Evolutionary conservation across 257 asterid species (phyloP), one percentile per base, ranked within the genome.

Genomic region (Phtheirospermum japonicum): DNA sequence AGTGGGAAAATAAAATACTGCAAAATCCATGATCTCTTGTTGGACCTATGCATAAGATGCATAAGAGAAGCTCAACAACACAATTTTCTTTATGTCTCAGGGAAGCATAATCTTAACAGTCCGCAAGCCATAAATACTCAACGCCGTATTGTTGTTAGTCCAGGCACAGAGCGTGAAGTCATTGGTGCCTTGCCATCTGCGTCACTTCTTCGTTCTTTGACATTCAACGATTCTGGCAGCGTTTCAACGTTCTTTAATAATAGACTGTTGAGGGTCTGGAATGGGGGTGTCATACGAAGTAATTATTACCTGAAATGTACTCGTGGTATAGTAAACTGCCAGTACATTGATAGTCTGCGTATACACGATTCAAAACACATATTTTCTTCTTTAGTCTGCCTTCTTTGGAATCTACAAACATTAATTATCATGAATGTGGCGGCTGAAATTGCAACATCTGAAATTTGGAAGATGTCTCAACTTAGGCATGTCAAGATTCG

Each of bases 401-500:
- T 53, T 4, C 37, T 53, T 1, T 53, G 59, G 59, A 53, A 53
- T 28, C 9, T 53, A 7, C 59, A 53, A 13, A 53, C 59, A 5
- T 13, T 53, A 10, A 42, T 42, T 3, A 5, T 53, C 16, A n/a
- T n/a, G n/a, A n/a, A n/a, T n/a, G 31, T 6, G 16, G 34, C 6
- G 4, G 2, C 59, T 7, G 26, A 11, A 2, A 0, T 53, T 26
- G 36, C 37, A 3, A 36, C 59, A 6, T 2, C 16, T 0, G 59
- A 53, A 28, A 9, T 53, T 53, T 53, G 59, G 59, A 10, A 23
- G 16, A 53, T 53, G 59, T 5, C 16, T 4, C 59, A 23, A 53
- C 59, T 53, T 12, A 53, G 37, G 59, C 37, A 53, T n/a, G n/a
- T 53, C 9, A 26, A 53, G 16, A 0, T 53, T 16, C 16, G 12